Percentiles rank a stretch among this genome's conserved stretches.
Conservation (phyloP, 202 grass and related monocot genomes). For the Bolboschoenoplectus hybrid region DNA sequence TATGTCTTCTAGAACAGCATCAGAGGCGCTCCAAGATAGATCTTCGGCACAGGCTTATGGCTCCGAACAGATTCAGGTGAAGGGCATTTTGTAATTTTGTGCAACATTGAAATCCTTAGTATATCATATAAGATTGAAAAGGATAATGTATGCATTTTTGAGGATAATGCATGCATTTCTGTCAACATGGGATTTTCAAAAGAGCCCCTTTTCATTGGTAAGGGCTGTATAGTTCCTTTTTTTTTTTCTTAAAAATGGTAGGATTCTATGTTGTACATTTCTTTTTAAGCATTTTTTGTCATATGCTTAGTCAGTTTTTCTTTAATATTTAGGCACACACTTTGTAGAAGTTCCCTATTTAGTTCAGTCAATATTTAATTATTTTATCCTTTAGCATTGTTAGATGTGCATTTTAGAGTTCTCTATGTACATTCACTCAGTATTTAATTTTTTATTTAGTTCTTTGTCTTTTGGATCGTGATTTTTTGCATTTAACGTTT, state of each 20-base stretch:
- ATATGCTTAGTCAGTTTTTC: not conserved
- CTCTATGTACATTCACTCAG: not conserved
- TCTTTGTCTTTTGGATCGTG: not conserved
- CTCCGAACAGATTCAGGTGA: constrained; percentile 89
- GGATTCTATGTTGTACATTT: not conserved
- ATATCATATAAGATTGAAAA: constrained; percentile 17
- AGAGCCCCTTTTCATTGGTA: not conserved
- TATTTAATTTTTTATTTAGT: not conserved
- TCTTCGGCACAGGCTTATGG: constrained; percentile 56
- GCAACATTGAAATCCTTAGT: not conserved
- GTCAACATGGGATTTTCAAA: constrained; percentile 9
- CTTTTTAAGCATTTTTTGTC: not conserved
- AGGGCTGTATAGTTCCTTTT: not conserved
- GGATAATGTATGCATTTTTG: not conserved
- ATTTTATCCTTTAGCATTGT: not conserved
- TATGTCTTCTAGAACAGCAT: constrained; percentile 62
- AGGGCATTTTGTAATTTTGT: constrained; percentile 21
- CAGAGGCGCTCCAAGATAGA: constrained; percentile 74
- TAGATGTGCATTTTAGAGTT: not conserved
- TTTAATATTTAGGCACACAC: not conserved
- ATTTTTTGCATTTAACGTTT: not conserved
- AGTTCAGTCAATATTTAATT: not conserved
- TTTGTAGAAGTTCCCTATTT: not conserved
- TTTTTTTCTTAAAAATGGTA: not conserved
- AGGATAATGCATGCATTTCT: not conserved